Evolutionary conservation across 352 stramenopile species (phyloP).

Genomic region (Globisporangium paroecandrum): DNA sequence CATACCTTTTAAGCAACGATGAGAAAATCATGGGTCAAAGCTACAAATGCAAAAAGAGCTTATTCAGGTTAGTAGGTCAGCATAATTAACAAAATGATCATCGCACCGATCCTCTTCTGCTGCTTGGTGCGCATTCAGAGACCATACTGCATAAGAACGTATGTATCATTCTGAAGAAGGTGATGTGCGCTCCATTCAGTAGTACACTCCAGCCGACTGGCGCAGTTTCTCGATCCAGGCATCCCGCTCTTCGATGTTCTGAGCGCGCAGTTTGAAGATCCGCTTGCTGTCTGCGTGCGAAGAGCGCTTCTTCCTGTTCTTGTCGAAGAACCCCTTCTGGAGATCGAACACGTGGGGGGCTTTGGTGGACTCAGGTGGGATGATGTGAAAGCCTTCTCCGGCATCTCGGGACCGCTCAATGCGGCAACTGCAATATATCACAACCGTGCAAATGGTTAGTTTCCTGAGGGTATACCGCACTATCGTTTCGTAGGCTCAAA

Average conservation of each 20-base stretch:
- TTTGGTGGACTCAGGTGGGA: conserved; percentile 47
- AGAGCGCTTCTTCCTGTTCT: conserved; percentile 74
- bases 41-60: not conserved
- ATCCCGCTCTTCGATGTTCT: conserved; percentile 80
- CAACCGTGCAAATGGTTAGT: not conserved
- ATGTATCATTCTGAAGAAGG: not conserved
- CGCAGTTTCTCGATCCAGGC: conserved; percentile 80
- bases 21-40: too few species aligned
- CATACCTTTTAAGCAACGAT: too few species aligned
- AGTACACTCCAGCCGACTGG: conserved; percentile 43
- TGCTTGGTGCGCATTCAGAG: not conserved
- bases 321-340: conserved; percentile 75
- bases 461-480: not conserved
- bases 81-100: conserved; percentile 5
- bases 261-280: conserved; percentile 79
- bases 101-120: not conserved
- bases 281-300: conserved; percentile 68
- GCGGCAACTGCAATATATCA: conserved; percentile 36
- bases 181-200: conserved; percentile 5
- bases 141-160: not conserved
- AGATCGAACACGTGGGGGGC: conserved; percentile 68
- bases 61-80: not conserved
- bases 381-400: conserved; percentile 83
- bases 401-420: conserved; percentile 72
- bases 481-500: not conserved